phyloP scores from a whole-genome alignment of 768 basidiomycete species.

The Amanita rubescens region DNA sequence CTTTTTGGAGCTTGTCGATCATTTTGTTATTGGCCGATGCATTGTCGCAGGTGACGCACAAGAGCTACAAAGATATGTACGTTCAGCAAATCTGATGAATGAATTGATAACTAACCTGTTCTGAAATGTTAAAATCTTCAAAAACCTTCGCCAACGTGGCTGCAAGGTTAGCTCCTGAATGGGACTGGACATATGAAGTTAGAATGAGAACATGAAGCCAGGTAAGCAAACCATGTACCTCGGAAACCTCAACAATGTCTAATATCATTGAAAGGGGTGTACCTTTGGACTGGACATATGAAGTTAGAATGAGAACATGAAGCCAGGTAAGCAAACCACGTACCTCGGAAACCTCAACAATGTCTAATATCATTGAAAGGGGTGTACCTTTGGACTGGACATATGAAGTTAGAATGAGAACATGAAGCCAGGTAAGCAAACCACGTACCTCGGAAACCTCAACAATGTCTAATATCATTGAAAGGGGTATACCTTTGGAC shows the following conservation, averaged over 20 bases:
- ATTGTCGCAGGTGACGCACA: neutral
- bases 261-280: neutral
- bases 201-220: too few species aligned
- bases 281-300: too few species aligned
- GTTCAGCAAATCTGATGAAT: neutral
- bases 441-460: conserved; percentile 1
- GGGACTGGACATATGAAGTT: neutral
- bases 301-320: neutral
- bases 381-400: neutral
- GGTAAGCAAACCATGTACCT: conserved; percentile 5
- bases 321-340: neutral
- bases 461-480: neutral
- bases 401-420: too few species aligned
- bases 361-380: neutral
- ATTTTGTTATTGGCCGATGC: conserved; percentile 25
- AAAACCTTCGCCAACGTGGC: neutral
- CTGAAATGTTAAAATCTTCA: neutral
- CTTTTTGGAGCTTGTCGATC: conserved; percentile 18
- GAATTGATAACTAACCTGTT: neutral
- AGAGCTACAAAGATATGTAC: neutral
- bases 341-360: neutral
- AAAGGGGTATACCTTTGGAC: neutral
- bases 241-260: neutral
- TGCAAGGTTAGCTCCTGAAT: conserved; percentile 4
- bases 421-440: neutral